Evolutionary conservation across 2,329 filamentous ascomycete species (phyloP), one percentile per base, ranked within the genome.

Genomic region (Plectosphaerella sp.): DNA sequence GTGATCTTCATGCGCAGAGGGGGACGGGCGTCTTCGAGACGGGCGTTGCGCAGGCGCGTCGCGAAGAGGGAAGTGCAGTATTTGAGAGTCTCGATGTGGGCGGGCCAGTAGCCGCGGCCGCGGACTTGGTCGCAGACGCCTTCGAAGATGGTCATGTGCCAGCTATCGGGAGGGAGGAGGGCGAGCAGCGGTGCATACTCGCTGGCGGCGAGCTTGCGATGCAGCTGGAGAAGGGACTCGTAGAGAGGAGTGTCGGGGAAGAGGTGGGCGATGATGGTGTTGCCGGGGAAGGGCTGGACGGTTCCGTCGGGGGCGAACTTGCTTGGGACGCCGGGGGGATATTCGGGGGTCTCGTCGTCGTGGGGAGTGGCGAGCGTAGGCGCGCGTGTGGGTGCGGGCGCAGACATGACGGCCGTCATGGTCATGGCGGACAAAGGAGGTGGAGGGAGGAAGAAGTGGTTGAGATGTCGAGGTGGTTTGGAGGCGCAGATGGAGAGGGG

Each of bases 91-190:
- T 25, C 43, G 41, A 43, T 43, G 41, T 59, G 54, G 6, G 51
- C 18, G 15, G 62, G 61, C 61, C 61, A 63, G 53, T 51, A 54
- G 22, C 54, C 57, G 3, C 55, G 50, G 12, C 46, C 22, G 42
- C 60, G 57, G 14, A 57, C 58, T 39, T 52, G 46, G 54, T 64
- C 59, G 49, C 60, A 59, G 12, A 62, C 56, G 25, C 59, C 61
- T 42, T 63, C 62, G 56, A 64, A 63, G 33, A 63, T 45, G 22
- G 62, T 62, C 59, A 62, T 62, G 56, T 63, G 62, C 59, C 60
- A 63, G 54, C 59, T 62, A 10, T 53, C 20, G 1, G 60, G 51
- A 11, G 60, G 60, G 2, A 65, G 58, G 15, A 62, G 52, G 12
- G 58, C 47, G 43, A 59, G 55, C 11, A 61, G 51, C 8, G 45